Percentiles rank a stretch among this genome's conserved stretches.
Conservation (phyloP, 2,329 filamentous ascomycete genomes). For the Aplosporella prunicola region DNA sequence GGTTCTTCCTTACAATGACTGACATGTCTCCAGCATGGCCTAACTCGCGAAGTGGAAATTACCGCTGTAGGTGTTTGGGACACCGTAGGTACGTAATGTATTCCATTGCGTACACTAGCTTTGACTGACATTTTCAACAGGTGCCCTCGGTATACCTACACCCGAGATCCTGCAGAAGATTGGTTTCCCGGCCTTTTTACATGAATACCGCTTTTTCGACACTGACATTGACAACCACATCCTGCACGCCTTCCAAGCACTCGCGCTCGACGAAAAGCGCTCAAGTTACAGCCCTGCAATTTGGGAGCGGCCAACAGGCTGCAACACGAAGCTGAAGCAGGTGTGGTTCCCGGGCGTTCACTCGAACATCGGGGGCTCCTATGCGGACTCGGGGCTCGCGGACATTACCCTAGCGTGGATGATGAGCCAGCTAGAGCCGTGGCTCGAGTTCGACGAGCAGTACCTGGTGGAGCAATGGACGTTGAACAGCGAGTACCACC, state of each 20-base stretch:
- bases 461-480: constrained; percentile 36
- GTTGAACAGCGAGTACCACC: not conserved
- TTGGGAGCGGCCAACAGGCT: constrained; percentile 34
- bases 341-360: constrained; percentile 42
- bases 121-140: not conserved
- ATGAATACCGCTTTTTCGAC: constrained; percentile 28
- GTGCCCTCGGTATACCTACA: constrained; percentile 36
- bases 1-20: not conserved
- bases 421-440: constrained; percentile 41
- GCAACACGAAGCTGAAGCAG: constrained; percentile 27
- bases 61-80: constrained; percentile 45
- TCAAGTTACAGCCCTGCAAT: constrained; percentile 47
- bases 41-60: constrained; percentile 37
- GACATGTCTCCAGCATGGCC: constrained; percentile 17
- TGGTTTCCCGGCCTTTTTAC: constrained; percentile 28
- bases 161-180: constrained; percentile 24
- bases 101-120: not conserved
- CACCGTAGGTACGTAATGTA: constrained; percentile 33
- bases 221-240: constrained; percentile 38
- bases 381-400: constrained; percentile 39
- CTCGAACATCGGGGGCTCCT: constrained; percentile 40
- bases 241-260: constrained; percentile 50
- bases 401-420: constrained; percentile 49
- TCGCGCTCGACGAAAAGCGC: constrained; percentile 50
- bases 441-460: constrained; percentile 38